Evolutionary conservation across 1,139 yeast genomes (phyloP), one percentile per base, ranked within the genome.

Genomic region (Suhomyces panamericanus): DNA sequence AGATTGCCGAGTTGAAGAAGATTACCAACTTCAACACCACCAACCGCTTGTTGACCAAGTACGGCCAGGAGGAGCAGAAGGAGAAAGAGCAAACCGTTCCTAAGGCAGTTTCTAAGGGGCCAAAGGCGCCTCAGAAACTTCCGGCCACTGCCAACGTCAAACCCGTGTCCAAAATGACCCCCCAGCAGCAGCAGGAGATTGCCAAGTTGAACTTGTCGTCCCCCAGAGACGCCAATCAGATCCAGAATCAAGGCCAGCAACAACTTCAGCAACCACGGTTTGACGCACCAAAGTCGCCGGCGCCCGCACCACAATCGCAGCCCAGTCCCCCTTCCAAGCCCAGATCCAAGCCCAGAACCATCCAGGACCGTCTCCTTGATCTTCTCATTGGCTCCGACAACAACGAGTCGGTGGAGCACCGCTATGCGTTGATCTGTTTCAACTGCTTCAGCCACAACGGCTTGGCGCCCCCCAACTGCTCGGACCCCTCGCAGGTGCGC

Each of bases 21-120:
- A 75, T 80, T 55, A 87, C 96, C 17, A 87, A 87, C 55, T 93
- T 83, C 63, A 80, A 85, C 55, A 77, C 85, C 16, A 88, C 97
- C 1, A 83, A 81, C 61, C 83, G 87, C 13, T 71, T 91, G 45
- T 68, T 93, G 41, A 79, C 75, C 44, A 75, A 90, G 55, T 90
- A 81, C 56, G 82, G 81, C 2, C 68, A 70, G 39, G 80, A 74
- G 6, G 55, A 64, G 8, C 67, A 60, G 38, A 67, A 65, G 35
- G 42, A 29, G 12, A 17, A 15, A n/a, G 20, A 22, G 15, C n/a
- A 9, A 15, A 12, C 16, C 15, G n/a, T 15, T 6, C 16, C 30
- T 7, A 29, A 11, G 15, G 17, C 16, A 6, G n/a, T 13, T 16
- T 16, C 15, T 5, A 14, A 16, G 34, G 29, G n/a, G 24, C 24